Conservation (phyloP, 345 rosid species). For the Kandelia obovata region DNA sequence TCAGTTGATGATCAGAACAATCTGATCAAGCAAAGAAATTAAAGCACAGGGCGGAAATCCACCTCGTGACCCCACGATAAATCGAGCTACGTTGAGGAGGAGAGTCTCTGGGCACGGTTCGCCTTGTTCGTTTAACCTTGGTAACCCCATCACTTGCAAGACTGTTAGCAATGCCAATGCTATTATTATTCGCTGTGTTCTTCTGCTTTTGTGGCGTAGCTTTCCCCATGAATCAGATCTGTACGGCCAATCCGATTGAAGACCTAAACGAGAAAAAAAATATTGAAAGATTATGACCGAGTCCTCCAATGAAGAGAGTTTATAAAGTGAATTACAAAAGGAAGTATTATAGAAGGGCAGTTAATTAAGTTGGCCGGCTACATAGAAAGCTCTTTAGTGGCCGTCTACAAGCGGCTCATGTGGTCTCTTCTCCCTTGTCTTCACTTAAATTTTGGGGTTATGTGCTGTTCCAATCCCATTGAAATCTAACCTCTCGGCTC, state of each 20-base stretch:
- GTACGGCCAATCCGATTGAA: background rate
- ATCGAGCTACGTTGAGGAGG: constrained; percentile 62
- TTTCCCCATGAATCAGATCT: constrained; percentile 1
- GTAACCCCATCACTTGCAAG: background rate
- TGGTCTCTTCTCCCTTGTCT: constrained; percentile 20
- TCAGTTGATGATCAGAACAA: background rate
- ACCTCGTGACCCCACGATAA: constrained; percentile 70
- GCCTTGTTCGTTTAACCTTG: constrained; percentile 45
- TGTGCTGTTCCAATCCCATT: background rate
- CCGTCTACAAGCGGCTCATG: constrained; percentile 32
- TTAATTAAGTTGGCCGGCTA: constrained; percentile 13
- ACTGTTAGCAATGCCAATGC: background rate
- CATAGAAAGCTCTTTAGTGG: constrained; percentile 2
- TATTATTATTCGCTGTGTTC: constrained; percentile 7
- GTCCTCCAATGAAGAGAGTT: constrained; percentile 8
- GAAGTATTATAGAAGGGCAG: background rate
- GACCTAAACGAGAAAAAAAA: background rate
- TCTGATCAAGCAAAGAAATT: background rate
- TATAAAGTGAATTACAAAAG: background rate
- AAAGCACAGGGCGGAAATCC: too few relatives aligned
- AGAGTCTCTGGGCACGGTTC: constrained; percentile 47
- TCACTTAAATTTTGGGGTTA: constrained; percentile 11
- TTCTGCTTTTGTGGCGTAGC: constrained; percentile 31
- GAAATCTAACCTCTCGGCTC: background rate
- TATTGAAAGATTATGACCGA: background rate